Base-by-base conservation (phyloP, 495 filamentous ascomycete species). In the Mytilinidion resinicola region DNA sequence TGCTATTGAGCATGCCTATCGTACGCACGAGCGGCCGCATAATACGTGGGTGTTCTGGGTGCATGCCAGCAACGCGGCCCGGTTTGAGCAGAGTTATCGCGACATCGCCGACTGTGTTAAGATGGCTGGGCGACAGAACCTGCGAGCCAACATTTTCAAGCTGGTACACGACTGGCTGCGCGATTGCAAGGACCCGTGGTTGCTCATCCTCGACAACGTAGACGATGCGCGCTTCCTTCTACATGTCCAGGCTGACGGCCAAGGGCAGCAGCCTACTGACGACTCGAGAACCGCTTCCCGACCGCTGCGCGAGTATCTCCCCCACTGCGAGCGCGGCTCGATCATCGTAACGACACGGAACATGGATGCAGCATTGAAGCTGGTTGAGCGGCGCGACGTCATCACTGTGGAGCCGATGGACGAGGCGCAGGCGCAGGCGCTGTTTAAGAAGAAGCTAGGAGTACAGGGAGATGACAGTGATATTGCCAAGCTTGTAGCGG, bases 171-270 rank as follows among this genome's bases (percentile, higher is more conserved):
- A 61, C 7, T 78, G 74, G 73, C 68, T 79, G 4, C 56, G 63
- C 9, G 41, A 64, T 10, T 57, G 68, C 51, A 69, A 12, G 0
- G 65, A 64, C 46, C 81, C 20, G 78, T 81, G 59, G 78, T 51
- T 79, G 17, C 53, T 81, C 56, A 64, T 79, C 19, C 66, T 81
- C 21, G 78, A 82, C 59, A 80, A 78, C 51, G 78, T 76, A 8
- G 77, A 81, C 62, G 73, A 80, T 57, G 50, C 60, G 4, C 67
- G 73, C 30, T 20, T 74, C n/a, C 72, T 76, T n/a, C n/a, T n/a
- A n/a, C n/a, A n/a, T n/a, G n/a, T n/a, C n/a, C n/a, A n/a, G n/a
- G n/a, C n/a, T n/a, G n/a, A n/a, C n/a, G n/a, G n/a, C n/a, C n/a
- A n/a, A n/a, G n/a, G n/a, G n/a, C n/a, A n/a, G n/a, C n/a, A n/a